Base-by-base conservation (phyloP, 1,284 basidiomycete species). In the Leccinum solheimii region DNA sequence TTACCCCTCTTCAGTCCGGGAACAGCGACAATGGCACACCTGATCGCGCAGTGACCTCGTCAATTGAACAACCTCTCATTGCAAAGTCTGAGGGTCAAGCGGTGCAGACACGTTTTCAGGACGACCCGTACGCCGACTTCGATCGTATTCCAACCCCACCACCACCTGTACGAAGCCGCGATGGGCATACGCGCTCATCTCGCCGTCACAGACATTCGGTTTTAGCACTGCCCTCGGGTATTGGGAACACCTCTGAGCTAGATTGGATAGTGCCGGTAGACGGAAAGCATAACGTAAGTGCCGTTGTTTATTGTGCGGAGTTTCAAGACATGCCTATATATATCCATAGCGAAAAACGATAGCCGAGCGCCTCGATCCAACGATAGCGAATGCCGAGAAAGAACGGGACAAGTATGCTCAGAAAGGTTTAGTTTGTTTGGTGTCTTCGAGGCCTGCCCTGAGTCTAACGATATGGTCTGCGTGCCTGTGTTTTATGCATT, bases 351-450 rank as follows among this genome's bases (percentile, higher is more conserved):
- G 72, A 26, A 71, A 62, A 52, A 82, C 78, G 0, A 62, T 82
- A 1, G 75, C 74, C 7, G 78, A 83, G 59, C 78, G 83, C 2
- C 67, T 85, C 9, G 55, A 73, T 9, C 80, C 81, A 3, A 84
- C 81, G 0, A 64, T 86, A 14, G 65, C 73, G 0, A 69, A 74
- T 14, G 84, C 84, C 1, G 66, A 64, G 7, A 13, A 4, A 0
- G 79, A 83, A 62, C 76, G 73, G 56, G 66, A 72, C 23, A 83
- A 80, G 58, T 83, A 76, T 61, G 76, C 76, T 3, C 43, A 59
- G 13, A 81, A 79, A 69, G 76, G 71, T 75, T 34, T n/a, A 34
- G 66, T 56, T 21, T 48, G 16, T 48, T 23, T 3, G 14, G 16
- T 1, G n/a, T 6, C 3, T 40, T 27, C 5, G 0, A 23, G 2